Conservation (phyloP, 2,329 filamentous ascomycete species). For the Fusarium pilosicola region DNA sequence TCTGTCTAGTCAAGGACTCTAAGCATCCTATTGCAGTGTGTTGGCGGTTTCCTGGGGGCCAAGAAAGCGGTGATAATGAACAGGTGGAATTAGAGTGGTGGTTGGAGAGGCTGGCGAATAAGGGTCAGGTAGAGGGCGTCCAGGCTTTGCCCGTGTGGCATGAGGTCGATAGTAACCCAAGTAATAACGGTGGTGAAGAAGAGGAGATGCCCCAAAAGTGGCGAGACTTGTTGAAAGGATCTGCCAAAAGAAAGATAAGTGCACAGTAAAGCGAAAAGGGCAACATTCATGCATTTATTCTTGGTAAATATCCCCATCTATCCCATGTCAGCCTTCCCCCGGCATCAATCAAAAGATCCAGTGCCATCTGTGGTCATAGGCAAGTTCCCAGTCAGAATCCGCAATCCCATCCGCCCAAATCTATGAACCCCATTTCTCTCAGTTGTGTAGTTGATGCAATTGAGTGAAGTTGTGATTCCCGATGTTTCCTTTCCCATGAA, state of each 20-base stretch:
- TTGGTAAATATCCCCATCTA: not conserved
- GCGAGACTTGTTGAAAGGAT: conserved; percentile 24
- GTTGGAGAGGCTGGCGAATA: conserved; percentile 4
- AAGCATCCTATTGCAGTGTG: conserved; percentile 62
- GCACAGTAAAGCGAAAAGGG: not conserved
- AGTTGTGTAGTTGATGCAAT: not conserved
- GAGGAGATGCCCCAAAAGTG: conserved; percentile 15
- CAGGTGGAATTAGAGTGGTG: not conserved
- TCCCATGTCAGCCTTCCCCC: not conserved
- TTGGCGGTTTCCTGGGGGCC: conserved; percentile 2
- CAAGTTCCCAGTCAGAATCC: not conserved
- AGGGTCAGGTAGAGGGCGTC: not conserved
- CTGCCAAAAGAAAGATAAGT: not conserved
- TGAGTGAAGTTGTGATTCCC: not conserved
- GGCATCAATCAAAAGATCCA: not conserved
- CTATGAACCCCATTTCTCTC: not conserved
- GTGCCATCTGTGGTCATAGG: not conserved
- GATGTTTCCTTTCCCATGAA: not conserved
- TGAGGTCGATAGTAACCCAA: conserved; percentile 5
- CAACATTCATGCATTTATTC: not conserved
- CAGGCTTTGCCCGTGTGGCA: conserved; percentile 30
- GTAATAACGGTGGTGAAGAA: not conserved
- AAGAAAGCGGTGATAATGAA: not conserved
- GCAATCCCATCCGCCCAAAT: not conserved
- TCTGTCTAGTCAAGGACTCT: conserved; percentile 49